Conservation (phyloP, 768 basidiomycete genomes). For the Tremella fuciformis region DNA sequence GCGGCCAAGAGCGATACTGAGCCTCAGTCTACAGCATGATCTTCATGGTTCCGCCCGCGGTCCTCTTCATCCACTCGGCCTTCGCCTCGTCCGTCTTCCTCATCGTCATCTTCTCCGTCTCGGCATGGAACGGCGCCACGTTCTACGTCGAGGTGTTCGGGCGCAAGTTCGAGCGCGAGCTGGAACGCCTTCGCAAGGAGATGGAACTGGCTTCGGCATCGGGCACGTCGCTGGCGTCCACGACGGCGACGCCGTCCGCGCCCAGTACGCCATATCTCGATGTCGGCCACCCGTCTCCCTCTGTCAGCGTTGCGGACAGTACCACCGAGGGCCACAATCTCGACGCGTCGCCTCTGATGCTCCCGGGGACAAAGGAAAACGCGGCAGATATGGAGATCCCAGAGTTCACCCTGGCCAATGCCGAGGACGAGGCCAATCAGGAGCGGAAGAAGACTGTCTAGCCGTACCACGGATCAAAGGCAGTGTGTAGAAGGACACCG, state of each 20-base stretch:
- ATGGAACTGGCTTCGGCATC: conserved; percentile 62
- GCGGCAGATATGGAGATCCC: conserved; percentile 34
- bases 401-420: conserved; percentile 31
- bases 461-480: too few species aligned
- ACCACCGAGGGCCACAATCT: conserved; percentile 23
- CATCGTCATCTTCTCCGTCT: conserved; percentile 74
- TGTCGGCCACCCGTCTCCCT: background rate
- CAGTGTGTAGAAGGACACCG: too few species aligned
- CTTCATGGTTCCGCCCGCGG: conserved; percentile 81
- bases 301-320: background rate
- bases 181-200: conserved; percentile 85
- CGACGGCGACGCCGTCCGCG: conserved; percentile 16
- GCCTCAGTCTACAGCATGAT: conserved; percentile 72
- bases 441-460: conserved; percentile 15
- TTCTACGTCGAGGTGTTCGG: conserved; percentile 97
- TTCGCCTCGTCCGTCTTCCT: conserved; percentile 76
- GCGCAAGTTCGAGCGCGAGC: conserved; percentile 92
- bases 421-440: conserved; percentile 19
- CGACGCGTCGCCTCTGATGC: conserved; percentile 40
- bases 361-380: conserved; percentile 28
- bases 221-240: conserved; percentile 19
- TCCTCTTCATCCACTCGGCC: conserved; percentile 74
- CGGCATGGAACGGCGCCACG: conserved; percentile 83
- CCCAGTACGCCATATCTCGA: conserved; percentile 7
- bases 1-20: background rate